These are phyloP conservation scores for Fraxinus angustifolia DNA, from an alignment of 305 asterid genomes.

Conservation along the genomic window DNA sequence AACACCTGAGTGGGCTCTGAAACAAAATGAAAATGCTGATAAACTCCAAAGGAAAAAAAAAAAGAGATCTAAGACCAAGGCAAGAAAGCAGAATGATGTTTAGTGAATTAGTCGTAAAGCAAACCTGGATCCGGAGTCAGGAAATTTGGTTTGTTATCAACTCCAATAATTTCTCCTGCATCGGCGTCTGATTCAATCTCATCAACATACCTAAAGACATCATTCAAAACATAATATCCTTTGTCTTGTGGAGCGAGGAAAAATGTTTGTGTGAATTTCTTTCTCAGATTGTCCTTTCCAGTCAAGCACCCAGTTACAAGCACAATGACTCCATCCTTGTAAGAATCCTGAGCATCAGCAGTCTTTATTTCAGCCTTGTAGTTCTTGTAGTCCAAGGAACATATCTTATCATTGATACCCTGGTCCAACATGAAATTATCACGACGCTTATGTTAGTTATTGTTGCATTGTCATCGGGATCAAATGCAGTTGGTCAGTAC, in stretches of 20 bases:
- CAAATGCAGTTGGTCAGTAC: not conserved
- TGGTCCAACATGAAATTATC: conserved; percentile 35
- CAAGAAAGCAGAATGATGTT: not conserved
- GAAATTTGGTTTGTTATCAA: conserved; percentile 25
- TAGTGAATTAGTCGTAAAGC: conserved; percentile 13
- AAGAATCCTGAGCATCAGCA: conserved; percentile 75
- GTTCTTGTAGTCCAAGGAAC: conserved; percentile 65
- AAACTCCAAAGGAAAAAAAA: not conserved
- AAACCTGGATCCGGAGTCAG: conserved; percentile 54
- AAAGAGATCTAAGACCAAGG: not conserved
- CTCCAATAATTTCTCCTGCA: conserved; percentile 31
- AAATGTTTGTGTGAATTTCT: conserved; percentile 69
- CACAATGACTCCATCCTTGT: conserved; percentile 59
- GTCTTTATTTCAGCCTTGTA: conserved; percentile 75
- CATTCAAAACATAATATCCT: conserved; percentile 74
- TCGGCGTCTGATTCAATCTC: conserved; percentile 41
- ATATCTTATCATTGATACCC: conserved; percentile 63
- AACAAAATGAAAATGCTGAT: conserved; percentile 28
- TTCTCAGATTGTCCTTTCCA: conserved; percentile 55
- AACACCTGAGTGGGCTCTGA: conserved; percentile 59
- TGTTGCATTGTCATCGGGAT: conserved; percentile 3
- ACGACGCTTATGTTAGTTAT: conserved; percentile 3
- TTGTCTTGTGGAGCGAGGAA: conserved; percentile 88
- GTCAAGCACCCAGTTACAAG: conserved; percentile 80
- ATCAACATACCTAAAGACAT: conserved; percentile 57